Evolutionary conservation across 768 basidiomycete genomes (phyloP).

Genomic region (Phlegmacium glaucopus): DNA sequence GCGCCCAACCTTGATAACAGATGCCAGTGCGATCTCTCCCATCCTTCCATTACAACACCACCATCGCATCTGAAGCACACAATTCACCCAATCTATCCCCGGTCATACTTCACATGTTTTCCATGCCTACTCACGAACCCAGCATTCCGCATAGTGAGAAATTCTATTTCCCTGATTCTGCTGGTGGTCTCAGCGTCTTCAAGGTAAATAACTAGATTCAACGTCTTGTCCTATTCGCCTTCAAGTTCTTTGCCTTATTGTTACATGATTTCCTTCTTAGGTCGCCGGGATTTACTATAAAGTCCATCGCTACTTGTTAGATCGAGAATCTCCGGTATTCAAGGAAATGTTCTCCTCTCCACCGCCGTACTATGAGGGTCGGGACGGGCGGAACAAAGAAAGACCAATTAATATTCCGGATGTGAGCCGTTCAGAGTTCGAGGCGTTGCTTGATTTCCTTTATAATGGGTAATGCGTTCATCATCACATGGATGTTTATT

Average conservation of each 20-base stretch:
- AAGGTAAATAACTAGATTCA: neutral
- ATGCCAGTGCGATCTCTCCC: too few species aligned
- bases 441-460: slow-evolving; percentile 47
- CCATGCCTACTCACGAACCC: too few species aligned
- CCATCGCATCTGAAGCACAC: too few species aligned
- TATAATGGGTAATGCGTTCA: slow-evolving; percentile 41
- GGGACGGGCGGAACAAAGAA: slow-evolving; percentile 26
- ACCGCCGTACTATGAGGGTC: slow-evolving; percentile 8
- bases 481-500: too few species aligned
- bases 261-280: slow-evolving; percentile 16
- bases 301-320: slow-evolving; percentile 33
- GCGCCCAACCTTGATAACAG: too few species aligned
- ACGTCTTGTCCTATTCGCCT: neutral
- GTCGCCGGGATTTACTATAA: slow-evolving; percentile 29
- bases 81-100: too few species aligned
- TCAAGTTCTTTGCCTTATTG: neutral
- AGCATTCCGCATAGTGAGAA: neutral
- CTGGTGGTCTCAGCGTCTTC: neutral
- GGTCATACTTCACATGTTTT: too few species aligned
- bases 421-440: slow-evolving; percentile 41
- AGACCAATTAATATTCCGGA: slow-evolving; percentile 39
- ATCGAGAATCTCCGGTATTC: slow-evolving; percentile 32
- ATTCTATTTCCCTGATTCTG: neutral
- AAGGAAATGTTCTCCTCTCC: slow-evolving; percentile 19
- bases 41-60: too few species aligned